Base-by-base conservation (phyloP, 2,329 filamentous ascomycete species). In the Hymenotorrendiella dingleyae region DNA sequence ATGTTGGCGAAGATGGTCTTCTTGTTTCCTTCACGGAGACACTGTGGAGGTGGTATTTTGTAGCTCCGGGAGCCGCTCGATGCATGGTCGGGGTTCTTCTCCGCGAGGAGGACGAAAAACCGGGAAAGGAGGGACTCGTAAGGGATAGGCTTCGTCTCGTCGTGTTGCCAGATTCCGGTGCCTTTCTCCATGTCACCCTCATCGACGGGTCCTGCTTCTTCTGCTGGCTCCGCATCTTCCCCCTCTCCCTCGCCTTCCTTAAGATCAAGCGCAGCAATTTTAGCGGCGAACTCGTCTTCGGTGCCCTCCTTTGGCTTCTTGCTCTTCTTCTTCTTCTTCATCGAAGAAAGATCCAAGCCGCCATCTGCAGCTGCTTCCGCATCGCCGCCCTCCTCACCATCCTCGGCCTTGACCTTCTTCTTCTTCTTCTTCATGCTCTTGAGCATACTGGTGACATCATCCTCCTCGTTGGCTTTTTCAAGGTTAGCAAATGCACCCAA, bases 1-100 rank as follows among this genome's bases (percentile, higher is more conserved):
- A 98, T 93, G 74, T 98, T 98, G 74, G 91, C 93, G 62, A 98
- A 98, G 62, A 98, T 95, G 50, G 93, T 98, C 83, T 94, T 94
- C 80, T 95, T 94, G 82, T 98, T 98, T 66, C 93, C 93, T 89
- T 98, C 93, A 72, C 93, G 90, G 63, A 97, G 81, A 72, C 93
- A 97, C 74, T 98, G 93, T 38, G 93, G 93, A 40, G 93, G 93
- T 40, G 93, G 93, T 57, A 98, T 98, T 81, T 97, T 97, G 81
- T 97, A 98, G 68, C 86, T 94, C 76, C 89, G 93, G 61, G 82
- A 81, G 54, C 88, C 88, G 64, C 82, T 86, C 50, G 86, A 84
- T 53, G 91, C 84, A 61, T 97, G 84, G 65, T 98, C 93, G 58
- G 93, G 93, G 74, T 98, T 94, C 75, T 94, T 90, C 69, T 91